Conservation (phyloP, 495 filamentous ascomycete species). For the Margaritispora aquatica region DNA sequence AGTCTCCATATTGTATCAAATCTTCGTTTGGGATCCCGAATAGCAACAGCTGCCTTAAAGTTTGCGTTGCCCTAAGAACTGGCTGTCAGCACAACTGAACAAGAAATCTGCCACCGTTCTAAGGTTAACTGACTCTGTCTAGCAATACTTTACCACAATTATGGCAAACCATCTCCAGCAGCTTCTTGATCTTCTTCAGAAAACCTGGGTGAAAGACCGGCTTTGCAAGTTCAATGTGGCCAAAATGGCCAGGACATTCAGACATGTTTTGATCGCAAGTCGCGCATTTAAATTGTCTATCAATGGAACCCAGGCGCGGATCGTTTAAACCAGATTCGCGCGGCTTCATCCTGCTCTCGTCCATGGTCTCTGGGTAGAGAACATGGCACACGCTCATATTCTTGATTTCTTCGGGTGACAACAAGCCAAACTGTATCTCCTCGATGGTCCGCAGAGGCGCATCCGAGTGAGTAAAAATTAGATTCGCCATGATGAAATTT, state of each 20-base stretch:
- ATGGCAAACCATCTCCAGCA: conserved; percentile 95
- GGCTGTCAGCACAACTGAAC: conserved; percentile 58
- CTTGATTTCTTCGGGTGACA: conserved; percentile 97
- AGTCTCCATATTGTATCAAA: conserved; percentile 84
- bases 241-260: conserved; percentile 95
- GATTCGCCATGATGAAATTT: conserved; percentile 73
- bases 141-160: conserved; percentile 94
- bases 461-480: conserved; percentile 85
- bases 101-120: conserved; percentile 36
- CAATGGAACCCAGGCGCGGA: conserved; percentile 88
- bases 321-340: conserved; percentile 89
- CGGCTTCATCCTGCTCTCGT: conserved; percentile 81
- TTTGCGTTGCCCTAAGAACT: conserved; percentile 66
- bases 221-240: conserved; percentile 91
- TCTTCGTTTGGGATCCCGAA: conserved; percentile 84
- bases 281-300: conserved; percentile 86
- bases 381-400: conserved; percentile 92
- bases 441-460: conserved; percentile 92
- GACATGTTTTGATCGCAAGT: conserved; percentile 93
- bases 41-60: conserved; percentile 71
- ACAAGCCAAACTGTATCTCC: conserved; percentile 97
- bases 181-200: conserved; percentile 95
- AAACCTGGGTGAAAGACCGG: conserved; percentile 96
- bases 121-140: conserved; percentile 77
- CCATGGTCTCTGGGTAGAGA: conserved; percentile 96